Percentiles rank a stretch among this genome's conserved stretches.
Evolutionary conservation across 495 filamentous ascomycete genomes (phyloP).

Genomic region (Talaromyces trachyspermus): DNA sequence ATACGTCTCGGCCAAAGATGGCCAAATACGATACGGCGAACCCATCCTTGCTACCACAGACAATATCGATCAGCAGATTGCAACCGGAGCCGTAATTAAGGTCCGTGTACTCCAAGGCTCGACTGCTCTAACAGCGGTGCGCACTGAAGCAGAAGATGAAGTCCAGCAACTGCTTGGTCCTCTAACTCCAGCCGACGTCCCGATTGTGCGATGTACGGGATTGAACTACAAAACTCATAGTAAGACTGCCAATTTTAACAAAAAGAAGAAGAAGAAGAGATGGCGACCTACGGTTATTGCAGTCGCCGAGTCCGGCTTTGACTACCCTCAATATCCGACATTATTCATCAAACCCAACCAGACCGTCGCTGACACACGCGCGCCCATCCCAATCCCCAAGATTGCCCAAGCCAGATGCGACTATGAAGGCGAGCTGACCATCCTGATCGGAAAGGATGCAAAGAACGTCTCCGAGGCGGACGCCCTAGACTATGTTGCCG

Average conservation of each 20-base stretch:
- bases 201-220: constrained; percentile 33
- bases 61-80: constrained; percentile 31
- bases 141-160: constrained; percentile 26
- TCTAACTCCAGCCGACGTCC: constrained; percentile 27
- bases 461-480: constrained; percentile 38
- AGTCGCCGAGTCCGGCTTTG: constrained; percentile 43
- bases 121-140: too few species aligned
- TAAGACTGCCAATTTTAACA: too few species aligned
- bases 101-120: constrained; percentile 23
- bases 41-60: constrained; percentile 31
- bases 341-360: constrained; percentile 46
- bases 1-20: constrained; percentile 38
- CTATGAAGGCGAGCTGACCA: constrained; percentile 46
- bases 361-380: constrained; percentile 31
- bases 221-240: constrained; percentile 36
- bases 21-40: constrained; percentile 37
- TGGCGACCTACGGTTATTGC: too few species aligned
- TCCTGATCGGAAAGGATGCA: constrained; percentile 44
- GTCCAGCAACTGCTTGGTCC: constrained; percentile 31
- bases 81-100: constrained; percentile 24
- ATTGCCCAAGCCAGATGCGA: constrained; percentile 45
- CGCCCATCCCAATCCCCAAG: constrained; percentile 35
- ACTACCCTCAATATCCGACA: constrained; percentile 39
- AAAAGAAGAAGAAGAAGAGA: too few species aligned
- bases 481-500: constrained; percentile 47